Evolutionary conservation across 306 rosid species (phyloP).

Genomic region (Prunus mira): DNA sequence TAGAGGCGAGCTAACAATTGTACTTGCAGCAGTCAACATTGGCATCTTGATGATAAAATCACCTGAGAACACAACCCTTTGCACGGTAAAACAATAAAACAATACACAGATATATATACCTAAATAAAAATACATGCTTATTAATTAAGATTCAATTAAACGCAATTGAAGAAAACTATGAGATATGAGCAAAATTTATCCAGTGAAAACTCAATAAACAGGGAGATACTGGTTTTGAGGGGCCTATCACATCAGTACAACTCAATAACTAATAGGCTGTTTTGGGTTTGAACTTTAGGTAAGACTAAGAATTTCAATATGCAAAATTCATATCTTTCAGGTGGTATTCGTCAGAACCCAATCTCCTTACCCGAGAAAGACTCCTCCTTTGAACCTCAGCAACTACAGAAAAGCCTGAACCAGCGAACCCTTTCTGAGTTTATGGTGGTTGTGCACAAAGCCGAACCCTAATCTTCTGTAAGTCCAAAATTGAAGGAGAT

Average conservation of each 20-base stretch:
- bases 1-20: constrained; percentile 29
- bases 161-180: background rate
- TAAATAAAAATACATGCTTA: too few relatives aligned
- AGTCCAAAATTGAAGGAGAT: background rate
- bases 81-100: background rate
- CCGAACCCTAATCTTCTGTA: background rate
- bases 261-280: background rate
- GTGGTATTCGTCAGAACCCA: background rate
- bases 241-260: too few relatives aligned
- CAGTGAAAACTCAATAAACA: background rate
- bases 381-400: constrained; percentile 8
- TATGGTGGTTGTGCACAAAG: background rate
- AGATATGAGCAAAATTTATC: background rate
- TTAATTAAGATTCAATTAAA: too few relatives aligned
- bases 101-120: background rate
- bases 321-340: background rate
- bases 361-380: constrained; percentile 4
- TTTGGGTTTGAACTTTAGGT: background rate
- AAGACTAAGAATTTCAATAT: background rate
- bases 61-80: background rate
- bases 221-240: too few relatives aligned
- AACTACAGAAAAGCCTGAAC: background rate
- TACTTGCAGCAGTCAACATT: constrained; percentile 32
- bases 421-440: background rate
- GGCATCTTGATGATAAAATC: constrained; percentile 23